Percentiles rank a stretch among this genome's conserved stretches.
phyloP scores from a whole-genome alignment of 352 stramenopile species.

The Globisporangium paddicum region DNA sequence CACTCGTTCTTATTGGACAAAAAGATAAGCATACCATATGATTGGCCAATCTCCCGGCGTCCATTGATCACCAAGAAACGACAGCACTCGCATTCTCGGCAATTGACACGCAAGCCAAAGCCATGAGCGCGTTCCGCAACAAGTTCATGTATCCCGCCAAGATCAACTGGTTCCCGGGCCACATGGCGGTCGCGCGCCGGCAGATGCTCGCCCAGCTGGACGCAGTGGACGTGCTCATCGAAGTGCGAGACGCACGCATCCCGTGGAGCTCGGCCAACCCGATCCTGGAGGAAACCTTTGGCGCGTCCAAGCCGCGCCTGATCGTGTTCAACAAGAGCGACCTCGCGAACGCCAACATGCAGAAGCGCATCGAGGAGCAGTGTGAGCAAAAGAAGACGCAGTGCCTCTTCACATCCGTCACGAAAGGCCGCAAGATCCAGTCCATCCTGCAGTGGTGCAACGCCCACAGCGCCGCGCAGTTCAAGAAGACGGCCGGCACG shows the following conservation, averaged over 20 bases:
- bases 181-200: conserved; percentile 77
- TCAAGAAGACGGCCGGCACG: conserved; percentile 78
- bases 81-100: not conserved
- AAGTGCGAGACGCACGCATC: conserved; percentile 81
- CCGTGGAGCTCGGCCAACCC: conserved; percentile 82
- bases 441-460: conserved; percentile 82
- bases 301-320: conserved; percentile 71
- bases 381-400: conserved; percentile 40
- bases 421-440: conserved; percentile 68
- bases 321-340: conserved; percentile 89
- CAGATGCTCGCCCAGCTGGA: conserved; percentile 84
- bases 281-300: conserved; percentile 69
- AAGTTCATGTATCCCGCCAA: conserved; percentile 76
- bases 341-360: conserved; percentile 82
- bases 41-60: conserved; percentile 17
- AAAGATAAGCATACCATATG: too few relatives aligned
- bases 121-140: conserved; percentile 65
- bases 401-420: conserved; percentile 80
- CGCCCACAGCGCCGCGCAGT: conserved; percentile 65
- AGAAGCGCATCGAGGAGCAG: conserved; percentile 63
- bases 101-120: not conserved
- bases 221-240: conserved; percentile 75
- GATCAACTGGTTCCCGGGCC: conserved; percentile 87
- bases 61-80: conserved; percentile 5
- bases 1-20: too few relatives aligned